Evolutionary conservation across 768 basidiomycete genomes (phyloP), one percentile per base, ranked within the genome.

Genomic region (Rickenella mellea): DNA sequence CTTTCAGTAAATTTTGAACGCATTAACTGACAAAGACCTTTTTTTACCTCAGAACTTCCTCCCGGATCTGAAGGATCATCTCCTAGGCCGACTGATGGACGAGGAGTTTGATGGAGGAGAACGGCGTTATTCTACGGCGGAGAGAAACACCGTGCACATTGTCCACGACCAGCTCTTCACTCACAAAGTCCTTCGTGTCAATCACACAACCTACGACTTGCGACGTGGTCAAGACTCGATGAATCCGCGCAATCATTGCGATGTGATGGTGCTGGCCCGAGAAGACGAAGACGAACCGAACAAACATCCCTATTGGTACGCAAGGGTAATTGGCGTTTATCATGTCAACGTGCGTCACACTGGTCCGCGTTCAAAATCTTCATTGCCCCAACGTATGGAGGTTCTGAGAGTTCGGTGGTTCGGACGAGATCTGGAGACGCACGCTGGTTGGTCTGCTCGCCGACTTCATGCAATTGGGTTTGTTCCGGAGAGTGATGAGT

Each of bases 391-490:
- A 5, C 30, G 14, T 27, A 61, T 72, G 51, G 56, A 68, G 1
- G 61, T 73, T 14, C 46, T 74, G 1, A 71, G 64, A 52, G 65
- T 74, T 0, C 50, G 53, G 0, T 68, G 67, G 64, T 56, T 67
- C 29, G 56, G 57, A 2, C 31, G 42, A 0, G 62, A 69, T 27
- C 40, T 37, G 0, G 43, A 29, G 5, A 54, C 50, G 41, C 29
- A 35, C 2, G 51, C 45, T 22, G 63, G 69, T 0, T 61, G 59
- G 42, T 46, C 50, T 1, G 29, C 42, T 0, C 46, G 54, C 10
- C 52, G 54, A 0, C 54, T 72, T 0, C 67, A 61, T n/a, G 51
- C 58, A 5, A 31, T 76, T 14, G 60, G 59, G 0, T 75, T 71
- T 48, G 45, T 73, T 0, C 42, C 54, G 2, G 37, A 48, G 4